These are phyloP conservation scores for Tetrahymena thermophila DNA, from an alignment of 73 alveolate genomes.

Conservation along the genomic window DNA sequence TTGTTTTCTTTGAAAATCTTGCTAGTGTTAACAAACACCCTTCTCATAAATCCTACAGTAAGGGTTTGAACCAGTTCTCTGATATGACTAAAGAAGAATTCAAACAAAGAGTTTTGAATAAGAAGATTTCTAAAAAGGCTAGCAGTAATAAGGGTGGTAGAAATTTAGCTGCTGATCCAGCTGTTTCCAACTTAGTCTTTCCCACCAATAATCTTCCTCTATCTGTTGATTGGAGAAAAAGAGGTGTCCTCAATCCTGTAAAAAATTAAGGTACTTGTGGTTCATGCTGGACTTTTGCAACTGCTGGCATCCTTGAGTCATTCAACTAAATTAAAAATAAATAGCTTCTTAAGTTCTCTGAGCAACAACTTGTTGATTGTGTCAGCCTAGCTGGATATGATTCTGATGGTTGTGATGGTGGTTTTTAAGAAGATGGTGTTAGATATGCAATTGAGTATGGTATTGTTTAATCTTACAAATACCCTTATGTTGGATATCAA, in stretches of 20 bases:
- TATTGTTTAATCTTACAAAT: not conserved
- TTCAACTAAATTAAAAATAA: too few species aligned
- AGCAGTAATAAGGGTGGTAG: not conserved
- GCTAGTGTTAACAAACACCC: too few species aligned
- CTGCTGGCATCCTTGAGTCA: constrained; percentile 77
- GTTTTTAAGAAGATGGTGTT: not conserved
- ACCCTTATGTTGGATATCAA: not conserved
- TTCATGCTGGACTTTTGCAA: constrained; percentile 79
- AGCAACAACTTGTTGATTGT: not conserved
- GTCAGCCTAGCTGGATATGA: not conserved
- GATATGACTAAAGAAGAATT: too few species aligned
- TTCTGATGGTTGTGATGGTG: not conserved
- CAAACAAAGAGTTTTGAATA: too few species aligned
- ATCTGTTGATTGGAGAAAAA: not conserved
- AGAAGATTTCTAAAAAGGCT: too few species aligned
- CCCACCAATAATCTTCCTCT: not conserved
- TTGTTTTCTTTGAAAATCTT: too few species aligned
- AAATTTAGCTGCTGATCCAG: not conserved
- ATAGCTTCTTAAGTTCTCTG: not conserved
- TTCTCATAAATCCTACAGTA: too few species aligned
- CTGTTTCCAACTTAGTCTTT: not conserved
- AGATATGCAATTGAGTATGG: not conserved
- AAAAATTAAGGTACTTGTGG: constrained; percentile 74
- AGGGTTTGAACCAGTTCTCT: too few species aligned
- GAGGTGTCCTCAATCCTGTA: not conserved